These are phyloP conservation scores for Trichoderma cornu-damae DNA, from an alignment of 2,329 filamentous ascomycete genomes.

Conservation along the genomic window DNA sequence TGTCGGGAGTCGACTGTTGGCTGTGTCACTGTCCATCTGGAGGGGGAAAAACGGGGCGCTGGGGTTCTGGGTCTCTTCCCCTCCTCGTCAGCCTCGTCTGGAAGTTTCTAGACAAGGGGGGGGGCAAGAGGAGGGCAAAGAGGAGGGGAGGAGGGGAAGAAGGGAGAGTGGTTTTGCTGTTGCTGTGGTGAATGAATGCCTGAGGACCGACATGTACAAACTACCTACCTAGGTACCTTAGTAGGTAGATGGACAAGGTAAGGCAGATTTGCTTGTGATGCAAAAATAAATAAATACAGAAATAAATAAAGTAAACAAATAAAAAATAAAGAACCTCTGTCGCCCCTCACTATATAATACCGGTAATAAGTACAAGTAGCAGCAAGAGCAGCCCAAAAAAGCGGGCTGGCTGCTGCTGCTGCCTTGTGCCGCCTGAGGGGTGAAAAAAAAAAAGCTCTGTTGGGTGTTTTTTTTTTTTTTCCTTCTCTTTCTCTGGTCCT, in stretches of 20 bases:
- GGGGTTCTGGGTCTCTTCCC: slow-evolving; percentile 3
- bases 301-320: neutral
- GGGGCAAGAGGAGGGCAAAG: neutral
- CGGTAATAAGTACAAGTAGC: too few species aligned
- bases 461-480: neutral
- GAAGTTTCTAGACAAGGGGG: too few species aligned
- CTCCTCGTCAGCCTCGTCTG: slow-evolving; percentile 18
- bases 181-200: too few species aligned
- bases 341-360: neutral
- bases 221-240: too few species aligned
- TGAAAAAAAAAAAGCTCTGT: neutral
- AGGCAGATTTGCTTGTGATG: too few species aligned
- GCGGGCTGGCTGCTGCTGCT: slow-evolving; percentile 5
- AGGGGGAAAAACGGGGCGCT: slow-evolving; percentile 6
- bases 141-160: too few species aligned
- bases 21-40: neutral
- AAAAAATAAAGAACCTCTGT: neutral
- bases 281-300: neutral
- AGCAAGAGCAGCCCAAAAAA: neutral
- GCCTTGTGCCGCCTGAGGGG: slow-evolving; percentile 11
- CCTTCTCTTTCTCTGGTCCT: too few species aligned
- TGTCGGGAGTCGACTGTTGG: too few species aligned
- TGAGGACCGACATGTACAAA: too few species aligned
- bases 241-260: too few species aligned
- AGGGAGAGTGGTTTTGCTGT: neutral